A percentile compares a stretch with the other conserved stretches of the same genome.
These are phyloP conservation scores for Hortiboletus campestris DNA, from an alignment of 768 basidiomycete genomes.

Conservation along the genomic window DNA sequence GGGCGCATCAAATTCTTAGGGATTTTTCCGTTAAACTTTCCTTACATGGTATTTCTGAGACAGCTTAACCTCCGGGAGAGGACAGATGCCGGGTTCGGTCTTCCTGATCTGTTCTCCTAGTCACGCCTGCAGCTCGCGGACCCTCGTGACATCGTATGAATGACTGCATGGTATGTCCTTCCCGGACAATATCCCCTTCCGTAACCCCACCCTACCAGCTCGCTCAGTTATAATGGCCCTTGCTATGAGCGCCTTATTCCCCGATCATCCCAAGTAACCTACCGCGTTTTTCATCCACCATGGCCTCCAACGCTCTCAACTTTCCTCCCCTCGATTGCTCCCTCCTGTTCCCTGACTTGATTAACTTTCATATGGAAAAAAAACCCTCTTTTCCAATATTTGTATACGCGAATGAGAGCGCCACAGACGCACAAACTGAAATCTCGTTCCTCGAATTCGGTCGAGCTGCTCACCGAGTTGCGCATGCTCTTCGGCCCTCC, in stretches of 20 bases:
- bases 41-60: no score
- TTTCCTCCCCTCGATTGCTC: conserved; percentile 27
- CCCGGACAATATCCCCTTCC: no score
- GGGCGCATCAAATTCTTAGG: no score
- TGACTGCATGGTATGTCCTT: no score
- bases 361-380: conserved; percentile 24
- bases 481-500: conserved; percentile 39
- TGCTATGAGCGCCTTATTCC: background rate
- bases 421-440: conserved; percentile 11
- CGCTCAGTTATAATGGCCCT: conserved; percentile 13
- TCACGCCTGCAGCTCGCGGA: no score
- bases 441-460: conserved; percentile 30
- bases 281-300: background rate
- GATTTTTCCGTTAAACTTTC: no score
- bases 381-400: conserved; percentile 27
- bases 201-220: no score
- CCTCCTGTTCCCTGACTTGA: conserved; percentile 22
- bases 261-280: background rate
- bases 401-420: conserved; percentile 13
- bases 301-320: background rate
- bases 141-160: no score
- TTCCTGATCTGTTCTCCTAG: no score
- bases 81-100: no score
- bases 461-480: conserved; percentile 33
- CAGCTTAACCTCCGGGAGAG: no score